Base-by-base conservation (phyloP, 164 flowering plant genomes). In the Macadamia tetraphylla region DNA sequence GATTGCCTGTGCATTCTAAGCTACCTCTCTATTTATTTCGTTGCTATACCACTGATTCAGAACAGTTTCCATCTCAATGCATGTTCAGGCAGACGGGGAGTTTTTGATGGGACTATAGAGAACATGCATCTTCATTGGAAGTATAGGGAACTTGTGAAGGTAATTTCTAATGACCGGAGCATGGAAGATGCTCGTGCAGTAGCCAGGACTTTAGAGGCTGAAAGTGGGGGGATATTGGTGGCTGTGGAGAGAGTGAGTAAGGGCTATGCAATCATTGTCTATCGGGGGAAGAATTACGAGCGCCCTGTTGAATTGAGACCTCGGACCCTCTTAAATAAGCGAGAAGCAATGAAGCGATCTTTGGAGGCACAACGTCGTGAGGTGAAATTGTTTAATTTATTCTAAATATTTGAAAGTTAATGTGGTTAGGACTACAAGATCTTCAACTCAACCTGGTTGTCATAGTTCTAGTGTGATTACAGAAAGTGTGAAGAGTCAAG, bases 81-180 rank as follows among this genome's bases (percentile, higher is more conserved):
- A 17, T 77, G 11, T 46, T 73, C 86, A 95, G 99, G 99, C 63
- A 86, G 89, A 78, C 80, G 99, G 9, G 97, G 97, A 23, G 87
- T 92, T 40, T 95, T 88, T 76, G 95, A 78, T 72, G 99, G 99
- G 63, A 92, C 97, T 9, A 65, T 94, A 64, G 97, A 92, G 76
- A 92, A 92, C 76, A 92, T 95, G 97, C 99, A 95, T 82, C 89
- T 90, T 61, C 98, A 92, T 76, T 95, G 99, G 99, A 95, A 92
- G 72, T 87, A 95, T 75, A 81, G 99, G 75, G 99, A 95, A 79
- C 88, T 95, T 77, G 90, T 95, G 63, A 95, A 95, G 82, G 70
- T 95, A 67, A 80, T 93, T 48, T 80, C 75, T 60, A 86, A 82
- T 6, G 81, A 80, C 65, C 81, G 79, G 75, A 75, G 78, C 76